Evolutionary conservation across 179 eudicot genomes (phyloP), one percentile per base, ranked within the genome.

Genomic region (Beta macrorhiza): DNA sequence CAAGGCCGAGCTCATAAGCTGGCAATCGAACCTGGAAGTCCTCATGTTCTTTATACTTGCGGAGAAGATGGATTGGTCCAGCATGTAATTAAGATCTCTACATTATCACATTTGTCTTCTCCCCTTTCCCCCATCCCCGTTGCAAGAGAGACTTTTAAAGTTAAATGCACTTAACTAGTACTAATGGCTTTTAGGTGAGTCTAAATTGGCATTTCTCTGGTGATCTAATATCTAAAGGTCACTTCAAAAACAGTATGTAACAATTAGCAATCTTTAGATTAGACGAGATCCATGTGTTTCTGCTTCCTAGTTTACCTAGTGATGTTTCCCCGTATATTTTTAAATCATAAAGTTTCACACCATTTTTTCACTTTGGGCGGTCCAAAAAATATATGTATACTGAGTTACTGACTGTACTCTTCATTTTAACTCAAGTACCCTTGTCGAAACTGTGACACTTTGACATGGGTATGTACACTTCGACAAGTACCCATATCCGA

Each of bases 11-110:
- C 87, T 84, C 99, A 96, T 85, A 96, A 94, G 83, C 81, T 96
- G 88, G 97, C 96, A 20, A 86, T 91, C 82, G 95, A 96, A 85
- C 98, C 97, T 80, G 97, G 93, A 85, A 94, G 98, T 85, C 93
- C 99, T 80, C 89, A 96, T 82, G 85, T 88, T 14, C 90, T 96
- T 76, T 94, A 94, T 81, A 87, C 95, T 37, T 94, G 97, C 77
- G 98, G 97, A 51, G 98, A 96, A 89, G 99, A 96, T 87, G 99
- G 97, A 75, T 45, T 91, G 78, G 97, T 96, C 77, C 97, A 88
- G 71, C 98, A 87, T 88, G 99, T 96, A 85, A 90, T 53, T 19
- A 37, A 25, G 20, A 20, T 68, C 77, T 62, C 78, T 74, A 51
- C 45, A 56, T 76, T 77, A 51, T 78, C 75, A 42, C 49, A 20